Conservation (phyloP, 2,329 filamentous ascomycete genomes). For the Leptographium galeiforme region DNA sequence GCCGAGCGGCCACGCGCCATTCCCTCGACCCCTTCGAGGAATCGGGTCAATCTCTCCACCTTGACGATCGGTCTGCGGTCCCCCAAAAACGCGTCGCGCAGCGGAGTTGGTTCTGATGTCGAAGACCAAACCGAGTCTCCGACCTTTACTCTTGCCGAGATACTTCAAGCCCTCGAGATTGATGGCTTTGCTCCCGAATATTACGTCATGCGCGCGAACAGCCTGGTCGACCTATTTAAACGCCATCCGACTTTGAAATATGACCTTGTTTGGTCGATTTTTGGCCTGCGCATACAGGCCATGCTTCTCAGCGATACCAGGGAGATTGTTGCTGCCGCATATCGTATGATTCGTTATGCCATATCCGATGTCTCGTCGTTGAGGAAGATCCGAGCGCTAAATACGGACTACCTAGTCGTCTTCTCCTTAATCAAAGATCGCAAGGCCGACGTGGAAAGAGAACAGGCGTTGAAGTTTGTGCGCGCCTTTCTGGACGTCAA, state of each 20-base stretch:
- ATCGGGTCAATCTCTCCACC: conserved; percentile 33
- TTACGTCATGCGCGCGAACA: conserved; percentile 87
- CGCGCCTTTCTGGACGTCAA: conserved; percentile 92
- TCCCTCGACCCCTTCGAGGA: conserved; percentile 39
- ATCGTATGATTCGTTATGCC: conserved; percentile 83
- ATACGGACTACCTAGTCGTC: conserved; percentile 87
- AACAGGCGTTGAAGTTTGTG: conserved; percentile 94
- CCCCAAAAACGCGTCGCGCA: conserved; percentile 41
- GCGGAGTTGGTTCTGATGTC: conserved; percentile 44
- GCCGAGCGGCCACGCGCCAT: conserved; percentile 36
- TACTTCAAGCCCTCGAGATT: conserved; percentile 76
- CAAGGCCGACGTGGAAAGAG: conserved; percentile 91
- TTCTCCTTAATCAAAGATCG: conserved; percentile 88
- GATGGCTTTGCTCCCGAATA: conserved; percentile 85
- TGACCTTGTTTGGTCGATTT: conserved; percentile 90
- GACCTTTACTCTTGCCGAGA: conserved; percentile 79
- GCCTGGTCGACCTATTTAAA: conserved; percentile 91
- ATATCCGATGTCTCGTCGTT: conserved; percentile 86
- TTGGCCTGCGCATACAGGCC: conserved; percentile 83
- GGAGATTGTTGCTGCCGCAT: conserved; percentile 90
- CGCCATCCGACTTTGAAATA: conserved; percentile 88
- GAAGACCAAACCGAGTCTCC: conserved; percentile 72
- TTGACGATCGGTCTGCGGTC: conserved; percentile 36
- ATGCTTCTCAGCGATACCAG: conserved; percentile 93
- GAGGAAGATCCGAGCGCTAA: conserved; percentile 71